These are phyloP conservation scores for Polyporus tsugae DNA, from an alignment of 1,284 basidiomycete genomes.

Conservation along the genomic window DNA sequence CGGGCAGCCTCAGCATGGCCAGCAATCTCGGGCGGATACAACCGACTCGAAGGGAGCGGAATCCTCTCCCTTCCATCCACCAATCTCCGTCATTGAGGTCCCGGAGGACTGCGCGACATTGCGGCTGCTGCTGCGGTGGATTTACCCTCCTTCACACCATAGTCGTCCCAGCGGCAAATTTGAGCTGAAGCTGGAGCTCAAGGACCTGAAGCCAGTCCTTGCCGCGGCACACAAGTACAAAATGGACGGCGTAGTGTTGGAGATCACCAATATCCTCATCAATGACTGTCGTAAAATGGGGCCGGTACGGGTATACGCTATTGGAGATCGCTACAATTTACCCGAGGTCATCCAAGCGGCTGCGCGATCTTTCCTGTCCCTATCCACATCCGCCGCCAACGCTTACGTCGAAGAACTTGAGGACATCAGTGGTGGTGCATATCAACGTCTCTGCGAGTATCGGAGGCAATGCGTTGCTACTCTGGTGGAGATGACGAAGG, in stretches of 20 bases:
- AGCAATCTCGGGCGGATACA: neutral
- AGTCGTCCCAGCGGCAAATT: neutral
- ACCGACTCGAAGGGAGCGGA: neutral
- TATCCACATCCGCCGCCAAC: neutral
- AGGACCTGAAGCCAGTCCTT: constrained; percentile 2
- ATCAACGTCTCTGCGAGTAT: constrained; percentile 22
- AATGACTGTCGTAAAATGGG: neutral
- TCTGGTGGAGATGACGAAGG: constrained; percentile 15
- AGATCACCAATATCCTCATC: constrained; percentile 1
- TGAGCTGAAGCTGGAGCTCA: neutral
- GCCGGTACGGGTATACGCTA: constrained; percentile 15
- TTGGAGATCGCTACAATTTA: constrained; percentile 6
- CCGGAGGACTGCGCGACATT: constrained; percentile 3
- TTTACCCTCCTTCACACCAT: constrained; percentile 9
- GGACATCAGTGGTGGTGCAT: constrained; percentile 20
- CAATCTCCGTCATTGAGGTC: neutral
- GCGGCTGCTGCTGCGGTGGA: constrained; percentile 4
- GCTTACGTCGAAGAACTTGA: constrained; percentile 27
- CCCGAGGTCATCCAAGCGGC: constrained; percentile 3
- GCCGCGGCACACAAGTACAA: constrained; percentile 16
- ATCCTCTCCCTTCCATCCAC: no score
- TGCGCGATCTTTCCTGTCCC: neutral
- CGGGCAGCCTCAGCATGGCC: neutral
- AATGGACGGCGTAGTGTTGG: constrained; percentile 11
- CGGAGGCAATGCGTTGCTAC: constrained; percentile 8